Conservation (phyloP, 2,329 filamentous ascomycete species). For the Capronia coronata region DNA sequence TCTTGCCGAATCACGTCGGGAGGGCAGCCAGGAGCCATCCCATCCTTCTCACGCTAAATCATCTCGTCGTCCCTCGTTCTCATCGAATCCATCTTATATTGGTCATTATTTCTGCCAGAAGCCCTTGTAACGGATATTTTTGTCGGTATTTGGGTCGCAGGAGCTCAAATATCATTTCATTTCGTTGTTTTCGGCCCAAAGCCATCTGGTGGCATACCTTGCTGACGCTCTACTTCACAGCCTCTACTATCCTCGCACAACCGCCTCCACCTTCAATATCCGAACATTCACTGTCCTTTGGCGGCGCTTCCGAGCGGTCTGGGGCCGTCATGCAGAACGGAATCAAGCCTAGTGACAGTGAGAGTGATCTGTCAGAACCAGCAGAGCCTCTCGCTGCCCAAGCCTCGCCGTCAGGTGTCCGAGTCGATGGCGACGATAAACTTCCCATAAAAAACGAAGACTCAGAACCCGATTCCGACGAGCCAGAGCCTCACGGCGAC, state of each 20-base stretch:
- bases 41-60: slow-evolving; percentile 9
- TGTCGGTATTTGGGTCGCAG: slow-evolving; percentile 17
- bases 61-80: slow-evolving; percentile 21
- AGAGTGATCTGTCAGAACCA: slow-evolving; percentile 71
- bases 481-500: slow-evolving; percentile 42
- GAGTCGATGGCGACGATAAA: slow-evolving; percentile 41
- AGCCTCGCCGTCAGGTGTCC: slow-evolving; percentile 40
- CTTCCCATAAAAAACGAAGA: slow-evolving; percentile 35
- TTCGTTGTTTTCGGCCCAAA: slow-evolving; percentile 5
- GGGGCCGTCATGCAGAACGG: slow-evolving; percentile 41
- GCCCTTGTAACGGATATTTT: slow-evolving; percentile 1
- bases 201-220: slow-evolving; percentile 20
- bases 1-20: slow-evolving; percentile 1
- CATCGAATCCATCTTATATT: slow-evolving; percentile 26
- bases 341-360: slow-evolving; percentile 51
- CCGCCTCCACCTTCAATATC: slow-evolving; percentile 20
- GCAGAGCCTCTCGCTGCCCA: slow-evolving; percentile 52
- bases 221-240: slow-evolving; percentile 27
- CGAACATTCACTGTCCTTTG: slow-evolving; percentile 47
- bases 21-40: slow-evolving; percentile 3
- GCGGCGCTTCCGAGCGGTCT: slow-evolving; percentile 56
- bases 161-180: slow-evolving; percentile 4
- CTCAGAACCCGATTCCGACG: slow-evolving; percentile 38
- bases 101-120: slow-evolving; percentile 16
- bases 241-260: slow-evolving; percentile 21